A percentile compares a stretch with the other conserved stretches of the same genome.
phyloP scores from a whole-genome alignment of 805 yeast genomes.

The Debaryomyces castellii region DNA sequence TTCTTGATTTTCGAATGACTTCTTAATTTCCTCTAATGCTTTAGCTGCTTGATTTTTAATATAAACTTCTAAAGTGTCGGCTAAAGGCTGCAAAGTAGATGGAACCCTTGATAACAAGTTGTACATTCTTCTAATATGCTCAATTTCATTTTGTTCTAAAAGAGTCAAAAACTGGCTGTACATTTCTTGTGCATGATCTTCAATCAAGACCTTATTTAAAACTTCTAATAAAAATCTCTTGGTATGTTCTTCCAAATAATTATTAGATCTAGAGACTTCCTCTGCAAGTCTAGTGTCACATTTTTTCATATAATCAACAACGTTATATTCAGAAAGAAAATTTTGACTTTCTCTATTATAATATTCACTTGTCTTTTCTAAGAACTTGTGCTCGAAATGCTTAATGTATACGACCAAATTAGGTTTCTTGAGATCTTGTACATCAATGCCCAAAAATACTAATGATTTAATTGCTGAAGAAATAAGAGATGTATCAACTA shows the following conservation, averaged over 20 bases:
- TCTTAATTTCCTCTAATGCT: slow-evolving; percentile 54
- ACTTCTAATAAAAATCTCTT: slow-evolving; percentile 73
- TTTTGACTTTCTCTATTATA: slow-evolving; percentile 66
- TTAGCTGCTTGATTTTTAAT: slow-evolving; percentile 52
- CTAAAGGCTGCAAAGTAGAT: slow-evolving; percentile 73
- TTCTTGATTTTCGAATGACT: slow-evolving; percentile 26
- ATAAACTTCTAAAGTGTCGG: slow-evolving; percentile 68
- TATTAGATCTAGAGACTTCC: slow-evolving; percentile 75
- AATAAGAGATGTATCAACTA: slow-evolving; percentile 64
- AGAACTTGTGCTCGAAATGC: slow-evolving; percentile 74
- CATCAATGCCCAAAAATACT: slow-evolving; percentile 87
- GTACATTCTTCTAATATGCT: slow-evolving; percentile 78
- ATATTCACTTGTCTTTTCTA: slow-evolving; percentile 66
- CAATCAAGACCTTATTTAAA: slow-evolving; percentile 73
- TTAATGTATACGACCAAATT: slow-evolving; percentile 79
- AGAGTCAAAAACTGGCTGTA: slow-evolving; percentile 75
- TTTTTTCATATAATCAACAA: slow-evolving; percentile 85
- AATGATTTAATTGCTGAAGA: slow-evolving; percentile 80
- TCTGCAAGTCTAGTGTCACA: slow-evolving; percentile 82
- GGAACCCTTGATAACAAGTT: slow-evolving; percentile 75
- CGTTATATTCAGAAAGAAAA: slow-evolving; percentile 71
- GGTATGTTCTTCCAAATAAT: slow-evolving; percentile 83
- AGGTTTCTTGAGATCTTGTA: slow-evolving; percentile 82
- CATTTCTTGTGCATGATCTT: slow-evolving; percentile 72
- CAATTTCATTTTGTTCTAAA: slow-evolving; percentile 67